A percentile compares a stretch with the other conserved stretches of the same genome.
Evolutionary conservation across 805 yeast genomes (phyloP).

Genomic region (Candida verbasci): DNA sequence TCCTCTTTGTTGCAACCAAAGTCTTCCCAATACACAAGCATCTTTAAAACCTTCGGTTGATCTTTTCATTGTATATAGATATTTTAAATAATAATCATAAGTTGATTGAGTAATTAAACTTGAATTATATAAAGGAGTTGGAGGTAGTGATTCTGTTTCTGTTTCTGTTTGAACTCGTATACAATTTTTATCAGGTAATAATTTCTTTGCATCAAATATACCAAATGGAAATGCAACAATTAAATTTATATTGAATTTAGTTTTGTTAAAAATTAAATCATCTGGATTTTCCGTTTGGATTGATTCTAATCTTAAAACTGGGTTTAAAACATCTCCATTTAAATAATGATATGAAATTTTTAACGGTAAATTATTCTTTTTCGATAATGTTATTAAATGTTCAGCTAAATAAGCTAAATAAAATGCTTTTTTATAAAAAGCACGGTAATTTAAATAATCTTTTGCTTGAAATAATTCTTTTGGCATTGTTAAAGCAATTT

Average conservation of each 20-base stretch:
- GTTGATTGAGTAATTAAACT: conserved; percentile 68
- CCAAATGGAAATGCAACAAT: conserved; percentile 71
- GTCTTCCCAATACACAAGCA: conserved; percentile 79
- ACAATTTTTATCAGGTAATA: conserved; percentile 77
- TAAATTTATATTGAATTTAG: conserved; percentile 68
- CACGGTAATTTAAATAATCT: conserved; percentile 87
- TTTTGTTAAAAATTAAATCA: conserved; percentile 56
- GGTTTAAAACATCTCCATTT: conserved; percentile 74
- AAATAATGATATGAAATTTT: conserved; percentile 59
- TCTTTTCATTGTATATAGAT: conserved; percentile 69
- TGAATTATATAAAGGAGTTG: conserved; percentile 87
- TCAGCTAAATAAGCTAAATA: conserved; percentile 78
- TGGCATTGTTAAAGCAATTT: conserved; percentile 83
- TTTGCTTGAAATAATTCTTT: conserved; percentile 68
- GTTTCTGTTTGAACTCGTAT: conserved; percentile 59
- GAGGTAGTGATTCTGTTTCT: conserved; percentile 42
- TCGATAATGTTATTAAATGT: conserved; percentile 49
- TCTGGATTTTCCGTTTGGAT: conserved; percentile 43
- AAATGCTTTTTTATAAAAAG: conserved; percentile 83
- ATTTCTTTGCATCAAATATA: conserved; percentile 67
- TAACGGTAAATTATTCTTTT: conserved; percentile 55
- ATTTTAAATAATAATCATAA: conserved; percentile 67
- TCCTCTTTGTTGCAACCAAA: conserved; percentile 90
- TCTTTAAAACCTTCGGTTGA: conserved; percentile 78
- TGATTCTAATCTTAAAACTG: conserved; percentile 64